Evolutionary conservation across 1,284 basidiomycete genomes (phyloP).

Genomic region (Rhodotorula sp.): DNA sequence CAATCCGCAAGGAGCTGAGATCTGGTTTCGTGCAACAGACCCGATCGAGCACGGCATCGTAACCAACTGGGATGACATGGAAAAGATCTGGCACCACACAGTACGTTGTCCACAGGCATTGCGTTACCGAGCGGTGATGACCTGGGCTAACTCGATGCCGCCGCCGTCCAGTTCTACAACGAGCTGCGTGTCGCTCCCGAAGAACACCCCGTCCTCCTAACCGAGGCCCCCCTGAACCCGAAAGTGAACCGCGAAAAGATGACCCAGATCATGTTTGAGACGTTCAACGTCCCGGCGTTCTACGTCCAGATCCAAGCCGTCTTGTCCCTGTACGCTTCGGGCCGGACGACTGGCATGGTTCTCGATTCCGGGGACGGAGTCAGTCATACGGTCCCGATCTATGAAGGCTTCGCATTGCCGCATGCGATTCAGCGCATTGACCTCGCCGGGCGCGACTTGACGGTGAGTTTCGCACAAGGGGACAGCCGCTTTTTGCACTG

Average conservation of each 20-base stretch:
- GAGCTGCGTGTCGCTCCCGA: conserved; percentile 60
- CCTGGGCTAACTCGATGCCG: background rate
- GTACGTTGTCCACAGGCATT: conserved; percentile 3
- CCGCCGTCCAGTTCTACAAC: conserved; percentile 50
- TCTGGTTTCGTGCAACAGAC: conserved; percentile 36
- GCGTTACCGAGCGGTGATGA: too few species aligned
- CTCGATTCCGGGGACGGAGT: conserved; percentile 93
- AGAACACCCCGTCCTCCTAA: conserved; percentile 90
- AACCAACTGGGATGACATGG: conserved; percentile 96
- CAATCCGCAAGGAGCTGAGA: background rate
- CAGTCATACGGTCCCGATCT: conserved; percentile 88
- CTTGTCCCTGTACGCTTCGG: conserved; percentile 86
- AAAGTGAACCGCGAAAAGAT: conserved; percentile 95
- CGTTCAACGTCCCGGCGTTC: conserved; percentile 90
- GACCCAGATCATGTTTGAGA: conserved; percentile 98
- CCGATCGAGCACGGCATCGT: conserved; percentile 66
- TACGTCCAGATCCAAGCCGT: conserved; percentile 93
- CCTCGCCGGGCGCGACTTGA: conserved; percentile 91
- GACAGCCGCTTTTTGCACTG: too few species aligned
- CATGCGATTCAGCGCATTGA: conserved; percentile 94
- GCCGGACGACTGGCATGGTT: conserved; percentile 88
- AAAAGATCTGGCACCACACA: conserved; percentile 79
- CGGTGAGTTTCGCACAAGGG: conserved; percentile 52
- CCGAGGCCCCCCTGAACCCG: conserved; percentile 91
- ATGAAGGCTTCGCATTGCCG: conserved; percentile 91